A percentile compares a stretch with the other conserved stretches of the same genome.
Conservation (phyloP, 1,284 basidiomycete genomes). For the Volvariella surrecta region DNA sequence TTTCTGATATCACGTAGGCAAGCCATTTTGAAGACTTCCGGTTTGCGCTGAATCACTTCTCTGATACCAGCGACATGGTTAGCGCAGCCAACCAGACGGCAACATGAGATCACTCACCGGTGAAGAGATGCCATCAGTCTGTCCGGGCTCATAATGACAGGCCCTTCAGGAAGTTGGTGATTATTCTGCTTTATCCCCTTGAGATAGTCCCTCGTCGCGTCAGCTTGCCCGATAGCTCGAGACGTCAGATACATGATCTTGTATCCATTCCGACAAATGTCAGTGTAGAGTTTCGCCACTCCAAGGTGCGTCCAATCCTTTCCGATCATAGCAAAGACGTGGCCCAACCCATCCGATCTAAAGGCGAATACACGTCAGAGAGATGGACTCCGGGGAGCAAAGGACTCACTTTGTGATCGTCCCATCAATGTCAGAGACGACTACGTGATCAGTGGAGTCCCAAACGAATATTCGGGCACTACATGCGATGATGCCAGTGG, state of each 20-base stretch:
- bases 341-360: slow-evolving; percentile 94
- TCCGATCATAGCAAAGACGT: slow-evolving; percentile 97
- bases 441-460: slow-evolving; percentile 85
- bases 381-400: slow-evolving; percentile 4
- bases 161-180: slow-evolving; percentile 94
- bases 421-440: slow-evolving; percentile 98
- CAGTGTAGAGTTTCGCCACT: slow-evolving; percentile 97
- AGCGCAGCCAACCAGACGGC: not conserved
- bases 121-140: slow-evolving; percentile 92
- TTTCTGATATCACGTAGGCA: slow-evolving; percentile 94
- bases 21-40: slow-evolving; percentile 99
- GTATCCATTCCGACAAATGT: slow-evolving; percentile 94
- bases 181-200: slow-evolving; percentile 94
- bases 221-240: slow-evolving; percentile 96
- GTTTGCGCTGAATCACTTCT: slow-evolving; percentile 98
- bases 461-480: slow-evolving; percentile 94
- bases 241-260: slow-evolving; percentile 98
- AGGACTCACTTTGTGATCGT: slow-evolving; percentile 90
- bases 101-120: slow-evolving; percentile 44
- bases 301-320: slow-evolving; percentile 99
- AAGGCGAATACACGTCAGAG: slow-evolving; percentile 3
- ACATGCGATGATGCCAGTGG: slow-evolving; percentile 81
- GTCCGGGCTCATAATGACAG: slow-evolving; percentile 99
- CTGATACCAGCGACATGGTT: slow-evolving; percentile 27
- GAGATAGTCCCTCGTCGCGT: slow-evolving; percentile 93